These are phyloP conservation scores for Fusarium keratoplasticum DNA, from an alignment of 2,329 filamentous ascomycete species.

Conservation along the genomic window DNA sequence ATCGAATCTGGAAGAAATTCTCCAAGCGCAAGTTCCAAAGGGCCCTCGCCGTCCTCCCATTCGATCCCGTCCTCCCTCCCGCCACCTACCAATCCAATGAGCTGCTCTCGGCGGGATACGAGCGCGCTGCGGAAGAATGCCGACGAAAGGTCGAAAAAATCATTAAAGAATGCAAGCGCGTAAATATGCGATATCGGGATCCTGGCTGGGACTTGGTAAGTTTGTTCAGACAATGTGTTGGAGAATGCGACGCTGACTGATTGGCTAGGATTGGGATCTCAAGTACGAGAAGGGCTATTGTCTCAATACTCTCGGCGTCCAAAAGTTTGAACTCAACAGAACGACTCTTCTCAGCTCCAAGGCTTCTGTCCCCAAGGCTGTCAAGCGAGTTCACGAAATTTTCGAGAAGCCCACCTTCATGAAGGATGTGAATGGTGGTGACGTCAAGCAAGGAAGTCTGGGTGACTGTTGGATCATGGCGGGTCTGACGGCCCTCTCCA, in stretches of 20 bases:
- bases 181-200: conserved; percentile 85
- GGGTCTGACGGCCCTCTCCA: conserved; percentile 80
- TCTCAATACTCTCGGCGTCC: conserved; percentile 64
- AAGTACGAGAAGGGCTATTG: conserved; percentile 71
- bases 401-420: conserved; percentile 80
- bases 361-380: conserved; percentile 73
- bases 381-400: conserved; percentile 80
- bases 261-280: conserved; percentile 71
- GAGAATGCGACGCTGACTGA: conserved; percentile 23
- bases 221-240: background rate
- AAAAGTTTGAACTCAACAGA: conserved; percentile 63
- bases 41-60: conserved; percentile 73
- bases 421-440: conserved; percentile 73
- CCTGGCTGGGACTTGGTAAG: conserved; percentile 69
- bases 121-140: conserved; percentile 73
- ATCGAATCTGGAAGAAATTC: conserved; percentile 74
- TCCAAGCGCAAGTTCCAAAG: conserved; percentile 71
- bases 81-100: conserved; percentile 68
- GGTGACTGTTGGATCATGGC: conserved; percentile 91
- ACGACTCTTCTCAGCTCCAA: conserved; percentile 59
- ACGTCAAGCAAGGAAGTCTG: conserved; percentile 81
- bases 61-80: conserved; percentile 67
- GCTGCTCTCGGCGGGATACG: conserved; percentile 69
- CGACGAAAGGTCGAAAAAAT: conserved; percentile 71
- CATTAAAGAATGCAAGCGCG: conserved; percentile 73